Conservation (phyloP, 441 rosid genomes). For the Euphorbia schlechtendalii region DNA sequence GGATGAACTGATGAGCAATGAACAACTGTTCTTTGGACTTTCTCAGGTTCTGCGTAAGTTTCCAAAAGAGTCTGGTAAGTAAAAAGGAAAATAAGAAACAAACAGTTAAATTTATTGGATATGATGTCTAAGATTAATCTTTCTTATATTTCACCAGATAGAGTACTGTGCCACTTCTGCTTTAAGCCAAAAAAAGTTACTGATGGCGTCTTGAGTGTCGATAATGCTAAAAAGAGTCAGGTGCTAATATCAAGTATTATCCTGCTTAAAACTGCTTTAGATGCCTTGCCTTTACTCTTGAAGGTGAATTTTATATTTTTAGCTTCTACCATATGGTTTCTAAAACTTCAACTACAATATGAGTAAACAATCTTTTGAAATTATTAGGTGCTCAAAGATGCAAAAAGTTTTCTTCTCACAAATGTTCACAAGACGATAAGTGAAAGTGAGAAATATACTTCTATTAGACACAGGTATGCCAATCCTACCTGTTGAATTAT, state of each 20-base stretch:
- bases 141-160: slow-evolving; percentile 47
- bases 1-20: slow-evolving; percentile 97
- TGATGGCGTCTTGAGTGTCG: slow-evolving; percentile 51
- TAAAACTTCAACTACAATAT: slow-evolving; percentile 10
- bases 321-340: slow-evolving; percentile 7
- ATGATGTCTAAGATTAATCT: slow-evolving; percentile 19
- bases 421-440: slow-evolving; percentile 71
- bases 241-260: slow-evolving; percentile 83
- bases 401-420: slow-evolving; percentile 79
- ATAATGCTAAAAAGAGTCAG: slow-evolving; percentile 84
- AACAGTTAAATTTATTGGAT: slow-evolving; percentile 12
- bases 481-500: slow-evolving; percentile 17
- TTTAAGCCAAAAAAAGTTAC: slow-evolving; percentile 87
- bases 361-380: slow-evolving; percentile 19
- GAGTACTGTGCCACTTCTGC: slow-evolving; percentile 98
- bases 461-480: slow-evolving; percentile 72
- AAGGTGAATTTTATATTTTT: slow-evolving; percentile 40
- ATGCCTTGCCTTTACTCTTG: slow-evolving; percentile 84
- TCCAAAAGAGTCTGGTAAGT: slow-evolving; percentile 90
- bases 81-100: slow-evolving; percentile 13
- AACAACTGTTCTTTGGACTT: slow-evolving; percentile 91
- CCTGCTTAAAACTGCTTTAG: slow-evolving; percentile 90
- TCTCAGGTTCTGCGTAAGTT: slow-evolving; percentile 93
- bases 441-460: slow-evolving; percentile 70
- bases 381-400: slow-evolving; percentile 75